Base-by-base conservation (phyloP, 352 stramenopile species). In the Pythium dissimile region DNA sequence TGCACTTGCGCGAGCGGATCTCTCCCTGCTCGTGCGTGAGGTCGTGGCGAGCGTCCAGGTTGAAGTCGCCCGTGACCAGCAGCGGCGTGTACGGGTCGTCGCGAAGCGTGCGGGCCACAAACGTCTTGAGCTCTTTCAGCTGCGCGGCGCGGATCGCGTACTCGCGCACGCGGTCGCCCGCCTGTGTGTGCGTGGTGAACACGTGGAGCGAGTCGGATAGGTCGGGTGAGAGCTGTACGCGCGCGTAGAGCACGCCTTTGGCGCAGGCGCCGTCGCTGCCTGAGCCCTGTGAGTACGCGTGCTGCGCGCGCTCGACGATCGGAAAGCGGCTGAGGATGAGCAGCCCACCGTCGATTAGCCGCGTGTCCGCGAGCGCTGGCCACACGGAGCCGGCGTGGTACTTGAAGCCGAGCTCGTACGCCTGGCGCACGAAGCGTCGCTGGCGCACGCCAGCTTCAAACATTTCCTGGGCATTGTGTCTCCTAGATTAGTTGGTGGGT, bases 121-220 rank as follows among this genome's bases (percentile, higher is more conserved):
- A 94, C 31, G 31, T 45, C 41, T 76, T 67, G 61, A 93, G 80
- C 56, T 93, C 79, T 13, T 67, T 58, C 2, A 93, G 58, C 42
- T 93, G 84, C 8, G 65, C 51, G 1, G 73, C 64, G 6, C 84
- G 84, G 51, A 93, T 88, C 9, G 18, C 39, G 53, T 79, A 84
- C 44, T 82, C 71, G 3, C 59, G 62, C 12, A 54, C 18, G 15
- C 72, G 61, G 44, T 91, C 79, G 21, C 84, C 81, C 1, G 84
- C 81, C 60, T 93, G 77, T 13, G 84, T 93, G 57, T 93, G 84
- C n/a, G 84, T 93, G 27, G 79, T 90, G 54, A 93, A 93, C n/a
- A 93, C 77, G 43, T 90, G 80, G 21, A 92, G 62, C 30, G 72
- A 88, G 62, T 92, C 79, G 4, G 75, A 70, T 15, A 87, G 57